Evolutionary conservation across 163 green algal genomes (phyloP), one percentile per base, ranked within the genome.

Genomic region (Picocystis sp.): DNA sequence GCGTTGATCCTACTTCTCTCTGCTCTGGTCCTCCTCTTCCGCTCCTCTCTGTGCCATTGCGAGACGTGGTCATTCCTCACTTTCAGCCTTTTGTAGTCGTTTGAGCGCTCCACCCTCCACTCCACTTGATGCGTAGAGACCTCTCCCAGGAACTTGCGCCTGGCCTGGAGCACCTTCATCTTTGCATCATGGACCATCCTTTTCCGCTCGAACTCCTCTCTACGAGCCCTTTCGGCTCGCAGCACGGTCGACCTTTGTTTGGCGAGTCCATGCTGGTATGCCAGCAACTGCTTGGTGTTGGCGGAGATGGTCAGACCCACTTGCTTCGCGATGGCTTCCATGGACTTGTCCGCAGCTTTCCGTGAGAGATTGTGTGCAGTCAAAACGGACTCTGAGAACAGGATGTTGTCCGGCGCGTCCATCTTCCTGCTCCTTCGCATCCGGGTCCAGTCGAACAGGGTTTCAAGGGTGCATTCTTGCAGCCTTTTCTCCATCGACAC

Each of bases 1-100:
- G 77, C 72, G 21, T 57, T 57, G 45, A 91, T 54, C 1, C 81
- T 67, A 46, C 72, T 57, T 15, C 42, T 38, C 25, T 51, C 58
- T 34, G 70, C 75, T 47, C 64, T 61, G 57, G 77, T 67, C 22
- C 61, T 67, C 15, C 64, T 55, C 52, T 59, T 47, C 58, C 59
- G 54, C 22, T 52, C 50, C 50, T 70, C 64, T 42, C 49, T 35
- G 19, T 19, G 47, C 29, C 29, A 38, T 8, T 38, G 29, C 29
- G 29, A 38, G 5, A 38, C 38, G n/a, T 54, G 47, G 24, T 54
- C 47, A 34, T 19, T 41, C 47, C 47, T 54, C 47, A 45, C 24
- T 34, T 54, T 54, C 47, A 22, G n/a, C 3, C 19, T 33, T 34
- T 54, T 54, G 10, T 45, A 53, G 52, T 75, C 67, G 9, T 81